phyloP scores from a whole-genome alignment of 225 moss, liverwort and hornwort genomes.

The Marchantia paleacea region DNA sequence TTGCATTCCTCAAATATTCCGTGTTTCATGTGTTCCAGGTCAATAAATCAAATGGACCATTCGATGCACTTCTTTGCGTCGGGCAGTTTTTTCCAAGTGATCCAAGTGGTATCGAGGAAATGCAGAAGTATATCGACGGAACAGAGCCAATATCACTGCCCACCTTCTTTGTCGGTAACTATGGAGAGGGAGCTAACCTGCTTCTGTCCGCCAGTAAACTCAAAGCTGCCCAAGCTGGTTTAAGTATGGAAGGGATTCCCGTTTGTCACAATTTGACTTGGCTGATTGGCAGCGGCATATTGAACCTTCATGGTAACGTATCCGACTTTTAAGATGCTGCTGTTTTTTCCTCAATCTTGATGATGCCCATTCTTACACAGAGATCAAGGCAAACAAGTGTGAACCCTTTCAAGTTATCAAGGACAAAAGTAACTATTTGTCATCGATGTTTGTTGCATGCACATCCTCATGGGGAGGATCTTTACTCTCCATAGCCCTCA shows the following conservation, averaged over 20 bases:
- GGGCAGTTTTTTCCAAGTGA: conserved; percentile 84
- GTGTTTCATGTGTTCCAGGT: conserved; percentile 43
- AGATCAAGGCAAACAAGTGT: neutral
- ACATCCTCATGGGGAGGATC: neutral
- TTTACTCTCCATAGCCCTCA: neutral
- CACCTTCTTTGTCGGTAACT: conserved; percentile 83
- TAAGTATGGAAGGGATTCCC: conserved; percentile 52
- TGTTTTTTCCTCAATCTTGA: neutral
- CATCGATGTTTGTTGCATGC: neutral
- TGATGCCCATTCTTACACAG: neutral
- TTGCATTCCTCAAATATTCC: neutral
- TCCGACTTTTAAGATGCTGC: neutral
- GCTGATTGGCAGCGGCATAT: conserved; percentile 83
- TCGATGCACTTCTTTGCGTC: conserved; percentile 79
- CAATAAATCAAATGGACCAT: conserved; percentile 83
- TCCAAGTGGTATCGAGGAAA: conserved; percentile 44
- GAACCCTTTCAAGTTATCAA: neutral
- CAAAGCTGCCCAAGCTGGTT: conserved; percentile 60
- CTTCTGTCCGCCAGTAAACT: conserved; percentile 56
- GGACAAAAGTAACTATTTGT: neutral
- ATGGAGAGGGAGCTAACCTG: conserved; percentile 68
- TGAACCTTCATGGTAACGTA: conserved; percentile 66
- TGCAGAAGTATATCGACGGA: conserved; percentile 59
- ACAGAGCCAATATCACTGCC: conserved; percentile 63
- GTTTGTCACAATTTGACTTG: conserved; percentile 71